Evolutionary conservation across 1,284 basidiomycete species (phyloP).

Genomic region (Rhodofomes roseus): DNA sequence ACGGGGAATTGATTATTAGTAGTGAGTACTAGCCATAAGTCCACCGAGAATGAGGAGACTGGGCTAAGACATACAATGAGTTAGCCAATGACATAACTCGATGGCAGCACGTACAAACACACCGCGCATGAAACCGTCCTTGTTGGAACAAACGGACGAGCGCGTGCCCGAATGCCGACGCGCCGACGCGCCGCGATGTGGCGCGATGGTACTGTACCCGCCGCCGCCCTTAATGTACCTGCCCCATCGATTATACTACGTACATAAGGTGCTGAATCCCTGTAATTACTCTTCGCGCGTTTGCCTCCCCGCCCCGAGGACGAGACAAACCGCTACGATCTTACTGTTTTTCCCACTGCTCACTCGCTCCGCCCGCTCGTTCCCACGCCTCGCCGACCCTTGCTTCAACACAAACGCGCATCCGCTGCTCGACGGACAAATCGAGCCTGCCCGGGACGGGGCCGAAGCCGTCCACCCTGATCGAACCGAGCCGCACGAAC

Average conservation of each 20-base stretch:
- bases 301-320: background rate
- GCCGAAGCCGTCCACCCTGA: background rate
- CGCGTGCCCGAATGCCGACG: background rate
- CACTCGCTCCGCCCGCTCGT: background rate
- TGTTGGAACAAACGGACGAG: constrained; percentile 2
- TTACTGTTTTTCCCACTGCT: background rate
- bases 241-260: too few species aligned
- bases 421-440: background rate
- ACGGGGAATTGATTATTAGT: too few species aligned
- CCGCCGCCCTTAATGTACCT: too few species aligned
- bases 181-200: background rate
- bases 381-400: background rate
- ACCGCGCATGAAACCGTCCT: too few species aligned
- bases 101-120: too few species aligned
- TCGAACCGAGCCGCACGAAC: background rate
- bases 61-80: too few species aligned
- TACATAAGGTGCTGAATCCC: background rate
- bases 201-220: background rate
- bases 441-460: background rate
- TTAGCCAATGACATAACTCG: too few species aligned
- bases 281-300: background rate
- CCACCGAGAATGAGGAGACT: too few species aligned
- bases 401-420: background rate
- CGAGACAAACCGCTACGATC: background rate
- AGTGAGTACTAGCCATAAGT: too few species aligned